A percentile compares a stretch with the other conserved stretches of the same genome.
phyloP scores from a whole-genome alignment of 108 stramenopile species.

The Cyclotella baltica region DNA sequence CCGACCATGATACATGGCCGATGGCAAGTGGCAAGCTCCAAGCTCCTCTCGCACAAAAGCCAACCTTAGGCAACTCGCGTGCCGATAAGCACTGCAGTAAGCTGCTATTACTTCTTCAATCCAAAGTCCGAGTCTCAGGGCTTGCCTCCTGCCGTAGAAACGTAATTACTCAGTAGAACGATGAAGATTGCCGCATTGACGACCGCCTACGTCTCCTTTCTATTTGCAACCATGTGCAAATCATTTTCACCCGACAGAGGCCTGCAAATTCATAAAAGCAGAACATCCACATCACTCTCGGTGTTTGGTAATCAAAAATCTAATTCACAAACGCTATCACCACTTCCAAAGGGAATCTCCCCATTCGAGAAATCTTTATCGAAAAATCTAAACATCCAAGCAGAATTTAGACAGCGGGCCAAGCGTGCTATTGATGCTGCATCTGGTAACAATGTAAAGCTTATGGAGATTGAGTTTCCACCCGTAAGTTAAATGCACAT shows the following conservation, averaged over 20 bases:
- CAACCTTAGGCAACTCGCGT: too few species aligned
- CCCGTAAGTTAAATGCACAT: constrained; percentile 39
- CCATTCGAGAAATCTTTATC: constrained; percentile 79
- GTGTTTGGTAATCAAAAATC: constrained; percentile 1
- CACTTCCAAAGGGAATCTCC: constrained; percentile 71
- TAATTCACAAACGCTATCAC: constrained; percentile 36
- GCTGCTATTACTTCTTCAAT: too few species aligned
- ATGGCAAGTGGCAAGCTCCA: too few species aligned
- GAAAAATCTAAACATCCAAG: constrained; percentile 67
- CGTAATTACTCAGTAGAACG: too few species aligned
- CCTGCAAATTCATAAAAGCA: background rate
- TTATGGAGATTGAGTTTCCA: constrained; percentile 86
- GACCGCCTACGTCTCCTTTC: too few species aligned
- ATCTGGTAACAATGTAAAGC: constrained; percentile 34
- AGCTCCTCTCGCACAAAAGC: too few species aligned
- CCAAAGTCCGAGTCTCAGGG: too few species aligned
- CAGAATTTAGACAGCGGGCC: constrained; percentile 64
- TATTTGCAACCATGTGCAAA: too few species aligned
- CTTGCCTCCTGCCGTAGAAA: too few species aligned
- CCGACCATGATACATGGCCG: too few species aligned
- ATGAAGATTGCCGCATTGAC: too few species aligned
- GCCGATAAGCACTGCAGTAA: too few species aligned
- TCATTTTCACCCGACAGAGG: background rate
- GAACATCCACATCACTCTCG: background rate
- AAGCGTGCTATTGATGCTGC: constrained; percentile 55